Base-by-base conservation (phyloP, 306 rosid species). In the Lathyrus aphaca region DNA sequence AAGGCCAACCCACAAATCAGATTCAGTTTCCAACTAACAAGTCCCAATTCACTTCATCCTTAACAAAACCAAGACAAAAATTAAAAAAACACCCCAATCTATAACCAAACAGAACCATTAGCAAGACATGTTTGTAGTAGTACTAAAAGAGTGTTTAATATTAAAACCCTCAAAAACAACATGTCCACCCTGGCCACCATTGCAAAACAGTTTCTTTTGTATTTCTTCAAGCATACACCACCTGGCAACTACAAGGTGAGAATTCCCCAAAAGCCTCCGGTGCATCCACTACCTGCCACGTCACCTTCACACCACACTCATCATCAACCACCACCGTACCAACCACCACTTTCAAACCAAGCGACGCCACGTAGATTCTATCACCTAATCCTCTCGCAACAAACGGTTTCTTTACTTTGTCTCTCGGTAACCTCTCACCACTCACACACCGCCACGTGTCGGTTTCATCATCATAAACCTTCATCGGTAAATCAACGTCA, bases 401-500 rank as follows among this genome's bases (percentile, higher is more conserved):
- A 29, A 82, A 80, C 0, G 96, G 96, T 32, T 87, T 82, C 66
- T 66, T 75, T 35, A 90, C 62, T 6, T 14, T 42, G 10, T 71
- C 86, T 16, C 88, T 68, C 0, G 96, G 96, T 15, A 90, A 84
- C 16, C 66, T 70, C 0, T 79, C 91, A 13, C 96, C 96, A 0
- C 61, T 65, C 25, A 86, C 89, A 2, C 61, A 17, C n/a, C 25
- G 72, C 94, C 96, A 90, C 74, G 79, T 75, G 86, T 90, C 94
- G 0, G 37, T 15, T 1, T 30, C 70, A 0, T 77, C 74, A 0
- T 85, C 79, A 65, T 90, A 90, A 23, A 77, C 79, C 70, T 87
- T 90, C n/a, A 87, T 75, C 58, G 79, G 86, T 3, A 84, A 74
- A 4, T 90, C 91, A 0, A 91, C 91, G 60, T 90, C 94, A 0